Evolutionary conservation across 2,329 filamentous ascomycete genomes (phyloP), one percentile per base, ranked within the genome.

Genomic region (Verticillium nubilum): DNA sequence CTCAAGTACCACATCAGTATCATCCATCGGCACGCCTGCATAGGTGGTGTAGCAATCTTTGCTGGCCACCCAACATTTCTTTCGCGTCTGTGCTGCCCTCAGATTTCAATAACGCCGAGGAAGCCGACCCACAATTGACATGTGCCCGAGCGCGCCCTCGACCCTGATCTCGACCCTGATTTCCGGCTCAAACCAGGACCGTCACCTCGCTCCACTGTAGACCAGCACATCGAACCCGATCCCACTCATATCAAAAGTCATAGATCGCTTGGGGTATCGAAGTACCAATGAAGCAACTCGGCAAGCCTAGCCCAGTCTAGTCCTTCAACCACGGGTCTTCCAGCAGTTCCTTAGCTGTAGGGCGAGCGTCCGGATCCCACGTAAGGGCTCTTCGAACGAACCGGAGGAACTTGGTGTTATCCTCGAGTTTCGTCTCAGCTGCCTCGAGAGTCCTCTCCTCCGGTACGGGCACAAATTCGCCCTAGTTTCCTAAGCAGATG

Each of bases 301-400:
- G n/a, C n/a, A 19, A 47, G n/a, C n/a, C n/a, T n/a, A n/a, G n/a
- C n/a, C 10, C 10, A n/a, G 37, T 12, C 19, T 53, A 58, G 42
- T 58, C 27, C 15, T 2, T 35, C 17, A 68, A 31, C 67, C 67
- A 70, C 13, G 64, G 66, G 33, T 69, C 66, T 50, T 62, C 60
- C 3, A 69, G 33, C 15, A 68, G 52, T 17, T 68, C 60, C 47
- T 59, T 67, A 1, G 67, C 67, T 1, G 66, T 68, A 13, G 68
- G 67, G 0, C 67, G 62, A 5, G 60, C 37, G 10, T 63, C 31
- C 0, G 68, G 66, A 7, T 58, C 54, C 67, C 68, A 70, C 0
- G 63, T 61, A 29, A 69, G 57, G 0, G 62, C 63, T 26, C 65
- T 67, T 19, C 66, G 59, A 2, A 69, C 54, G 56, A 69, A 68